phyloP scores from a whole-genome alignment of 805 yeast genomes.

The Sugiyamaella chiloensis region DNA sequence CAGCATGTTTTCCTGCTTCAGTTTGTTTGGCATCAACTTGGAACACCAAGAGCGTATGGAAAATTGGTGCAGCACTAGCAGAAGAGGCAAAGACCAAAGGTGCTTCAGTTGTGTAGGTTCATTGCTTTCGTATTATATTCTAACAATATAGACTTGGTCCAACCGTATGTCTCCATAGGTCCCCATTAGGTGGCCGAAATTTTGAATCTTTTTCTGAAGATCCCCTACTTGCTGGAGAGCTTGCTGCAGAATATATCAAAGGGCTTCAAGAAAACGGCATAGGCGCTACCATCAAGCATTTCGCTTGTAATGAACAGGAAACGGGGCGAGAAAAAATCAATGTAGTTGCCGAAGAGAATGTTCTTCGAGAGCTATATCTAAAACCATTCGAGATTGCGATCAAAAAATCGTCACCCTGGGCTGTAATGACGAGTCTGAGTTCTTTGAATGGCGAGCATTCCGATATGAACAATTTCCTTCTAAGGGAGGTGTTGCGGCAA shows the following conservation, averaged over 20 bases:
- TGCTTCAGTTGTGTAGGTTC: constrained; percentile 40
- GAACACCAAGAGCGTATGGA: constrained; percentile 45
- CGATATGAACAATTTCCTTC: constrained; percentile 44
- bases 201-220: constrained; percentile 62
- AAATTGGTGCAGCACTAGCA: constrained; percentile 53
- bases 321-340: constrained; percentile 49
- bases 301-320: constrained; percentile 59
- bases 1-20: constrained; percentile 60
- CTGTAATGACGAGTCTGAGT: constrained; percentile 61
- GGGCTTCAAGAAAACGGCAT: constrained; percentile 53
- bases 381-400: constrained; percentile 60
- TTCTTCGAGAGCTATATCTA: constrained; percentile 59
- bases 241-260: constrained; percentile 47
- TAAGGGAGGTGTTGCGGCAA: constrained; percentile 41
- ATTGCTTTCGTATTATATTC: constrained; percentile 22
- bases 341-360: constrained; percentile 52
- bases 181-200: constrained; percentile 58
- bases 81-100: constrained; percentile 52
- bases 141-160: constrained; percentile 43
- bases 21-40: constrained; percentile 57
- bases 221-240: constrained; percentile 46
- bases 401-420: constrained; percentile 47
- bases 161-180: constrained; percentile 49
- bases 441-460: constrained; percentile 60
- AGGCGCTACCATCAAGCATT: constrained; percentile 59